Percentiles rank a stretch among this genome's conserved stretches.
Evolutionary conservation across 768 basidiomycete species (phyloP).

Genomic region (Phaeotremella skinneri): DNA sequence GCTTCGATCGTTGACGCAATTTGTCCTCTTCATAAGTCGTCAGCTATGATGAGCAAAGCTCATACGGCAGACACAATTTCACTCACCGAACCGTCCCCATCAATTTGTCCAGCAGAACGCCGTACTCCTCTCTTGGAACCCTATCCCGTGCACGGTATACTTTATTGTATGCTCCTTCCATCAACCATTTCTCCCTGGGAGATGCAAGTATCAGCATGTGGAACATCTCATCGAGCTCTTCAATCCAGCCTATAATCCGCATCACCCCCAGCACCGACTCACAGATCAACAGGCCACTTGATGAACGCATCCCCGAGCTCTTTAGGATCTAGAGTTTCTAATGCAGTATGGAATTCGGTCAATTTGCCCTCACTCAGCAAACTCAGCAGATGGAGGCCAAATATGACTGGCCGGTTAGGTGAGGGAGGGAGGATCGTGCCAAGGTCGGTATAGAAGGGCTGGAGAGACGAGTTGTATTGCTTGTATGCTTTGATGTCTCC

Average conservation of each 20-base stretch:
- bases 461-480: slow-evolving; percentile 65
- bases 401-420: slow-evolving; percentile 78
- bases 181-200: slow-evolving; percentile 77
- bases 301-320: slow-evolving; percentile 50
- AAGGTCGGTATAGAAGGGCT: slow-evolving; percentile 33
- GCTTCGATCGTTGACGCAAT: slow-evolving; percentile 95
- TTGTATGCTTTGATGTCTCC: slow-evolving; percentile 90
- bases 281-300: slow-evolving; percentile 49
- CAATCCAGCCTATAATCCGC: neutral
- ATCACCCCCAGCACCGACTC: too few relatives aligned
- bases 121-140: slow-evolving; percentile 90
- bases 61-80: slow-evolving; percentile 10
- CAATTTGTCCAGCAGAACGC: slow-evolving; percentile 85
- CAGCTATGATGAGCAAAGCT: neutral
- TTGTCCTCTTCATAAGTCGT: slow-evolving; percentile 67
- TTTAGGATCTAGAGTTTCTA: slow-evolving; percentile 68
- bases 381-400: slow-evolving; percentile 89
- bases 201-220: slow-evolving; percentile 10
- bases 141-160: slow-evolving; percentile 94
- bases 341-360: slow-evolving; percentile 93
- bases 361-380: slow-evolving; percentile 87
- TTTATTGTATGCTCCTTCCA: slow-evolving; percentile 98
- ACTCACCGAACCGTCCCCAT: slow-evolving; percentile 88
- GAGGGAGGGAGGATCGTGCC: slow-evolving; percentile 66
- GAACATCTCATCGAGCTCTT: neutral